Percentiles rank a stretch among this genome's conserved stretches.
These are phyloP conservation scores for Scortechinia acanthostroma DNA, from an alignment of 2,329 filamentous ascomycete species.

Conservation along the genomic window DNA sequence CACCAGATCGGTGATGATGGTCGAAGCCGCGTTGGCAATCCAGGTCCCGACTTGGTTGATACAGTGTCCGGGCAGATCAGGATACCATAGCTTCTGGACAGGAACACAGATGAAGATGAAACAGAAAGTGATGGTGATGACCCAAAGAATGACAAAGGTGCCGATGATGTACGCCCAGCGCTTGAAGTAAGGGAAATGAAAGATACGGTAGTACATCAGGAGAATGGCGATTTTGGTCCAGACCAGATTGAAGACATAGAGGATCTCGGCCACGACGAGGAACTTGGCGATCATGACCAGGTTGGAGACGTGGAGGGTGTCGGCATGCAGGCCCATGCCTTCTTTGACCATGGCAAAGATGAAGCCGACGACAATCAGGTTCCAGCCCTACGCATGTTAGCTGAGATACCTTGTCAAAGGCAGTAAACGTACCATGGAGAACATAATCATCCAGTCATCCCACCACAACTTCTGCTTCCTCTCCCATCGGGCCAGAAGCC, in stretches of 20 bases:
- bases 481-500: too few species aligned
- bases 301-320: constrained; percentile 20
- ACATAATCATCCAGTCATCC: constrained; percentile 40
- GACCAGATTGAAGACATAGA: constrained; percentile 37
- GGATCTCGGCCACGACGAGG: constrained; percentile 35
- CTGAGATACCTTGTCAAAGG: constrained; percentile 3
- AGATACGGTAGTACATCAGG: constrained; percentile 44
- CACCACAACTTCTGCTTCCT: constrained; percentile 37
- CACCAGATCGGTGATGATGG: constrained; percentile 34
- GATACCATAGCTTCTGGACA: constrained; percentile 38
- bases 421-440: constrained; percentile 30
- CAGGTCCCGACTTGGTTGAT: constrained; percentile 40
- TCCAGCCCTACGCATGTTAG: constrained; percentile 22
- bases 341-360: constrained; percentile 34
- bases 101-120: constrained; percentile 44
- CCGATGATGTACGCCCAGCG: constrained; percentile 29
- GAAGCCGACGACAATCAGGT: constrained; percentile 33
- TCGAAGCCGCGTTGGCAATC: constrained; percentile 37
- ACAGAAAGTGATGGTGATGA: constrained; percentile 35
- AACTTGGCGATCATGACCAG: constrained; percentile 35
- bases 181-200: constrained; percentile 32
- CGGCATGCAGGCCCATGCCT: constrained; percentile 37
- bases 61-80: constrained; percentile 31
- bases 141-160: constrained; percentile 34
- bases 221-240: constrained; percentile 41